Evolutionary conservation across 345 rosid species (phyloP), one percentile per base, ranked within the genome.

Genomic region (Sapria himalayana): DNA sequence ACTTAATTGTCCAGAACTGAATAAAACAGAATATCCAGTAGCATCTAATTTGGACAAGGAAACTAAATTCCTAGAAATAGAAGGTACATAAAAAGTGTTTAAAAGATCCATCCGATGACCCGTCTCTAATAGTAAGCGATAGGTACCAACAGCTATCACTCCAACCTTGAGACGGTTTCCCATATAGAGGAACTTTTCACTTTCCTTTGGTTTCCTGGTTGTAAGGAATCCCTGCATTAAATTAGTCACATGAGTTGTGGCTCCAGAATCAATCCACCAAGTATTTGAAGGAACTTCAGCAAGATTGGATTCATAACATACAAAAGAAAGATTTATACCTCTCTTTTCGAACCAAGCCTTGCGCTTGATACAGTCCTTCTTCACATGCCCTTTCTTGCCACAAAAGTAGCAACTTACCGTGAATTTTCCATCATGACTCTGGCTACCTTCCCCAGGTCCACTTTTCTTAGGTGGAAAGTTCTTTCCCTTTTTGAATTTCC

Each of bases 241-340:
- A 45, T 32, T 45, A 3, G 39, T 17, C 31, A 32, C 15, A 31
- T 45, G 29, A 33, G 32, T 45, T 17, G 27, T 31, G 12, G 39
- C 11, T 16, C 49, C 1, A 18, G 29, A 45, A 45, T 45, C 49
- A 45, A 32, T 32, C 29, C 38, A 44, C 25, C 49, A 45, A 29
- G 17, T 31, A 19, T 32, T 19, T 4, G 13, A 10, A 19, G 7
- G 15, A 11, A 34, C 25, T 17, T 46, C 18, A 46, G 9, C 2
- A 23, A 46, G 20, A 21, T 29, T 33, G 20, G 2, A 46, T 33
- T 33, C 50, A 46, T 34, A 46, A 34, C 41, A 46, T 19, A 46
- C 21, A 12, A 33, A 25, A 15, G 25, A 10, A 11, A 19, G 2
- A 24, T 25, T 12, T n/a, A n/a, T 33, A 33, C 4, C 37, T 33